These are phyloP conservation scores for Tephrocybe rancida DNA, from an alignment of 768 basidiomycete genomes.

Conservation along the genomic window DNA sequence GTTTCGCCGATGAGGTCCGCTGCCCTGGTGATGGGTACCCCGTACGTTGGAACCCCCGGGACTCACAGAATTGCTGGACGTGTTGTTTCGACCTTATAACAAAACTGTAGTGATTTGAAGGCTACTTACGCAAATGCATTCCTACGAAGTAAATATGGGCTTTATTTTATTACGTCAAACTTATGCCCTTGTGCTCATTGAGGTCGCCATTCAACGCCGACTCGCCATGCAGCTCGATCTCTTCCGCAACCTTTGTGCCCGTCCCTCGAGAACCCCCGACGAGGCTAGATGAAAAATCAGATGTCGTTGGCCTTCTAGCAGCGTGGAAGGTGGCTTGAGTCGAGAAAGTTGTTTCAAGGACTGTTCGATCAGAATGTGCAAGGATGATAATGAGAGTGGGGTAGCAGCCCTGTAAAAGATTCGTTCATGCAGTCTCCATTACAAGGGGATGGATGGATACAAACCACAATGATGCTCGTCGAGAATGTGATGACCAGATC, in stretches of 20 bases:
- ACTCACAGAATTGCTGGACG: background rate
- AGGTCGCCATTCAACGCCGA: too few relatives aligned
- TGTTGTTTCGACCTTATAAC: background rate
- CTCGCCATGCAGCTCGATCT: background rate
- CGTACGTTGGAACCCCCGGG: background rate
- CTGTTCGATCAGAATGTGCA: constrained; percentile 1
- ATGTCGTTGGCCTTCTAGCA: too few relatives aligned
- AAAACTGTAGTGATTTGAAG: too few relatives aligned
- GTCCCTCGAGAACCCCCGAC: background rate
- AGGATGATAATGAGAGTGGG: constrained; percentile 2
- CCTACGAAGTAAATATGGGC: too few relatives aligned
- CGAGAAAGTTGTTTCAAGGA: background rate
- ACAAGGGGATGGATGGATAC: background rate
- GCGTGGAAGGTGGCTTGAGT: background rate
- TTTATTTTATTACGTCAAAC: too few relatives aligned
- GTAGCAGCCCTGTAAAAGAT: background rate
- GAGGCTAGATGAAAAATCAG: background rate
- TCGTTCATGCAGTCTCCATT: background rate
- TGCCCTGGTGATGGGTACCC: background rate
- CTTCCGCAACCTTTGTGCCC: background rate
- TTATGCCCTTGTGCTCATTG: too few relatives aligned
- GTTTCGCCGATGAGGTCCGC: background rate
- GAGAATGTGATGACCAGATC: constrained; percentile 1
- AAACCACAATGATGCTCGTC: constrained; percentile 10
- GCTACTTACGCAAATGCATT: background rate